Conservation (phyloP, 2,329 filamentous ascomycete genomes). For the Penicillium hesseltinei region DNA sequence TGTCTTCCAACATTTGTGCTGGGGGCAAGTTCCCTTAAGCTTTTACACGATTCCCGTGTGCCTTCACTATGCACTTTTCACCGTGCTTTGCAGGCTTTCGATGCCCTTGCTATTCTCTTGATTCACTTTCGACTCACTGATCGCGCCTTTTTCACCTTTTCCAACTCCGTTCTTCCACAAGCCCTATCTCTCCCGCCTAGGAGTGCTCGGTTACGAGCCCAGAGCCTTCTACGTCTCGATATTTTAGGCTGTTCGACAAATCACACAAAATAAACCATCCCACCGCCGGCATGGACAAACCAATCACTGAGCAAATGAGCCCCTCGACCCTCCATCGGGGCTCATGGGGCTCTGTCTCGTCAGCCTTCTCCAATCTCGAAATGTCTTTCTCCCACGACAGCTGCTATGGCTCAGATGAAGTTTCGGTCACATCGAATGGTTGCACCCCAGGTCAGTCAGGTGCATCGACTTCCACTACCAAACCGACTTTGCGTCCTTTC, state of each 20-base stretch:
- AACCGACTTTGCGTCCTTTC: constrained; percentile 24
- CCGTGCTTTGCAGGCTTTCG: constrained; percentile 31
- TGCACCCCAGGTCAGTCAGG: constrained; percentile 24
- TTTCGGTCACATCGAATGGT: constrained; percentile 34
- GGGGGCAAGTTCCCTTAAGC: constrained; percentile 30
- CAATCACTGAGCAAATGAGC: constrained; percentile 26
- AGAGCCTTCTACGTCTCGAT: background rate
- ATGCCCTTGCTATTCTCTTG: constrained; percentile 26
- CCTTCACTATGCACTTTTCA: constrained; percentile 34
- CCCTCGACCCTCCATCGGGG: constrained; percentile 25
- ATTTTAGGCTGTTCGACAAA: background rate
- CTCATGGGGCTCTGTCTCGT: constrained; percentile 41
- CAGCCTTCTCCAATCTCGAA: constrained; percentile 37
- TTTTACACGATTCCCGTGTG: constrained; percentile 23
- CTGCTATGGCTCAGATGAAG: constrained; percentile 40
- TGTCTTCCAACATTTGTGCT: constrained; percentile 27
- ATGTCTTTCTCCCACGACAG: constrained; percentile 41
- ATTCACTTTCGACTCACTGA: constrained; percentile 13
- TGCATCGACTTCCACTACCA: constrained; percentile 20
- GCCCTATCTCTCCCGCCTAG: background rate
- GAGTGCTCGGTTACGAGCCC: background rate
- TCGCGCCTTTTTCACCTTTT: background rate
- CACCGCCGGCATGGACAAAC: constrained; percentile 4
- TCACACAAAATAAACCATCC: background rate
- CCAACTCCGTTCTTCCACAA: background rate